phyloP scores from a whole-genome alignment of 495 filamentous ascomycete genomes.

The Chaetomidium leptoderma region DNA sequence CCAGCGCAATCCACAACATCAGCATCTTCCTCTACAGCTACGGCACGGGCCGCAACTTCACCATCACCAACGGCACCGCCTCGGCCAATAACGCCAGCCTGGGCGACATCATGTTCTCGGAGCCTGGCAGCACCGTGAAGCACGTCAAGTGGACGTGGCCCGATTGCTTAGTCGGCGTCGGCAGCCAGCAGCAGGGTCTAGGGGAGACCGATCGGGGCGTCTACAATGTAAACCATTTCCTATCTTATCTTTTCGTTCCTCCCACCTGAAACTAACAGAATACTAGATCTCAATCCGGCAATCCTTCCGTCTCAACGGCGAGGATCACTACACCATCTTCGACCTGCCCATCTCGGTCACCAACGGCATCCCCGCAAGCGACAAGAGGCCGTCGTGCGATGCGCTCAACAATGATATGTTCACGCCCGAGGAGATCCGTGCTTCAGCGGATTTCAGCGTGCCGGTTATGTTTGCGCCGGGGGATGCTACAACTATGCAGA shows the following conservation, averaged over 20 bases:
- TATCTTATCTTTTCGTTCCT: no score
- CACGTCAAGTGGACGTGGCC: constrained; percentile 68
- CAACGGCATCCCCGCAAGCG: constrained; percentile 51
- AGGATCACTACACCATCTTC: constrained; percentile 63
- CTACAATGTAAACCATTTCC: constrained; percentile 44
- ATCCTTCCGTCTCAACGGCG: constrained; percentile 58
- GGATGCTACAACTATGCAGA: constrained; percentile 38
- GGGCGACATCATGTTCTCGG: constrained; percentile 57
- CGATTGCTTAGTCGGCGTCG: constrained; percentile 58
- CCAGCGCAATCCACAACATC: constrained; percentile 57
- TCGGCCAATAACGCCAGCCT: constrained; percentile 52
- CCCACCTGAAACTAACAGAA: background rate
- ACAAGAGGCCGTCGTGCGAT: constrained; percentile 43
- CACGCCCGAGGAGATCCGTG: constrained; percentile 37
- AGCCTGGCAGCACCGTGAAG: constrained; percentile 62
- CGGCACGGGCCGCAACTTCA: constrained; percentile 58
- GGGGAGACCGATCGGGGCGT: constrained; percentile 40
- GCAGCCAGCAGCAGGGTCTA: constrained; percentile 28
- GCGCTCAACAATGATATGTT: constrained; percentile 42
- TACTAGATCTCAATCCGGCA: constrained; percentile 62
- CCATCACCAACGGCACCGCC: constrained; percentile 60
- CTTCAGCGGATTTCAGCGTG: constrained; percentile 32
- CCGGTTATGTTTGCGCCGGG: constrained; percentile 46
- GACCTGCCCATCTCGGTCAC: constrained; percentile 62
- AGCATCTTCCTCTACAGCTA: constrained; percentile 63